phyloP scores from a whole-genome alignment of 148 eudicot genomes.

The Arctostaphylos glauca region DNA sequence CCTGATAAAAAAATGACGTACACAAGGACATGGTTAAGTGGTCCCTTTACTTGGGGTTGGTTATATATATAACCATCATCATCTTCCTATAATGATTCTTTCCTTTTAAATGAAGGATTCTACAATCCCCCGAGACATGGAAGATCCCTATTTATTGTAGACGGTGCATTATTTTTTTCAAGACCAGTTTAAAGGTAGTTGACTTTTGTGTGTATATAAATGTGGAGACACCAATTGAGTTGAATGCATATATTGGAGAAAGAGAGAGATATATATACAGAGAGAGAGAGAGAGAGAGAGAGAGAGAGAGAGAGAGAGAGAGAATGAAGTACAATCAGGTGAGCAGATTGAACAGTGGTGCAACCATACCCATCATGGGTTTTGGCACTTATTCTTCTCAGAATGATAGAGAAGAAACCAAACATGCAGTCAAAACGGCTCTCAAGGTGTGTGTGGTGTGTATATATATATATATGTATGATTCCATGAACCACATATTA shows the following conservation, averaged over 20 bases:
- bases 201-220: constrained; percentile 26
- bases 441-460: constrained; percentile 50
- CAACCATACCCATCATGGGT: constrained; percentile 43
- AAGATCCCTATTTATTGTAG: neutral
- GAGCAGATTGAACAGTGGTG: constrained; percentile 45
- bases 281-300: constrained; percentile 21
- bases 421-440: constrained; percentile 46
- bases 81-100: too few relatives aligned
- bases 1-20: neutral
- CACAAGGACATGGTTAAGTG: too few relatives aligned
- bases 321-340: constrained; percentile 33
- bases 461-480: too few relatives aligned
- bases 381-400: constrained; percentile 53
- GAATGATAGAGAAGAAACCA: constrained; percentile 36
- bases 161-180: neutral
- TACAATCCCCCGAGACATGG: constrained; percentile 3
- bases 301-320: constrained; percentile 24
- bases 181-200: constrained; percentile 9
- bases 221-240: neutral
- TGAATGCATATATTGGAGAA: neutral
- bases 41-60: neutral
- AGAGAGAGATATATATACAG: constrained; percentile 12
- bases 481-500: neutral
- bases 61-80: neutral
- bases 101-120: neutral